Evolutionary conservation across 106 monocot species (phyloP), one percentile per base, ranked within the genome.

Genomic region (Alisma plantagoaquatica): DNA sequence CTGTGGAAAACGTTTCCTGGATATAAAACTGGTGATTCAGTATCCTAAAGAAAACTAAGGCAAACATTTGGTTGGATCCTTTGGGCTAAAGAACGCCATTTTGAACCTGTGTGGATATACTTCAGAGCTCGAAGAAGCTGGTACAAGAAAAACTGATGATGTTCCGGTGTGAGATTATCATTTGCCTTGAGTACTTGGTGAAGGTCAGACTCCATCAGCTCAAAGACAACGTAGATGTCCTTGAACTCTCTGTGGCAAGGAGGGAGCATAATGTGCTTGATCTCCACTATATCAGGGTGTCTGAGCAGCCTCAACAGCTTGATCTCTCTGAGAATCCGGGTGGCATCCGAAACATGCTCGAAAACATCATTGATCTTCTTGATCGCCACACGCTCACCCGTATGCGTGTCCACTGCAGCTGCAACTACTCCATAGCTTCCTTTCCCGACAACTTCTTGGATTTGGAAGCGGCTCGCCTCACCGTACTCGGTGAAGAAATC

Each of bases 331-430:
- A 79, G 61, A 49, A 79, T 79, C 2, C 79, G 69, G 8, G 79
- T 70, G 32, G 79, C 79, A 57, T 79, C 79, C 1, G 79, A 79
- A 22, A 79, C 73, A 62, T 79, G 79, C 44, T 79, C 79, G 41
- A 79, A 79, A n/a, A 79, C 73, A 61, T 79, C 74, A 48, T 74
- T 70, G 19, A 74, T 79, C 69, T 79, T 79, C 65, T 79, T 79
- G 24, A 79, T 79, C 9, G 79, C 79, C 11, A 79, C 79, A 24
- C 46, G 64, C 52, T 79, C 70, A 25, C 70, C 73, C 10, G 63
- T 79, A 35, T 62, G 69, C 2, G 65, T 49, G 21, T 79, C 79
- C 3, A 74, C 43, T 2, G 79, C 79, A 20, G 79, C 41, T 15
- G 69, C 73, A 23, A 79, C 79, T 7, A 79, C 58, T n/a, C 79